Base-by-base conservation (phyloP, 495 filamentous ascomycete genomes). In the Xylaria palmicola region DNA sequence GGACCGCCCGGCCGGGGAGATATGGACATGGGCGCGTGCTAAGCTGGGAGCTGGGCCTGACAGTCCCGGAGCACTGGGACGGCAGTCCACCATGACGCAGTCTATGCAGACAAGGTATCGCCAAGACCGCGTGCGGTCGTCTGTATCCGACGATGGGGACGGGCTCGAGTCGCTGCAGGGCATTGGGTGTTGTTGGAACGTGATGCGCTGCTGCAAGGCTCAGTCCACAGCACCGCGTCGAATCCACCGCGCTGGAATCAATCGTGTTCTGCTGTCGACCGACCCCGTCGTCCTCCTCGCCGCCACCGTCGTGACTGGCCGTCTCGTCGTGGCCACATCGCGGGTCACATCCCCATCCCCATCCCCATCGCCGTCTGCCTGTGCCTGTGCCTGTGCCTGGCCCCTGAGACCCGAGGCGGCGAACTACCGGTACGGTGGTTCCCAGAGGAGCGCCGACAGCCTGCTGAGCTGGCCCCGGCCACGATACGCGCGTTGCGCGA, bases 71-170 rank as follows among this genome's bases (percentile, higher is more conserved):
- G 59, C 22, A 50, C 50, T 55, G 59, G 59, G 61, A 58, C 52
- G 61, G 50, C 57, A 58, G 56, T 60, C 55, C 64, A 62, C 61
- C 67, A 69, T 72, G 69, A 72, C 69, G 69, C 67, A 71, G 55
- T 19, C 41, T 58, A 49, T 71, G 68, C 66, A 71, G 68, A 43
- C 13, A 48, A 24, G 36, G 22, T 40, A 61, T 61, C 59, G 59
- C 59, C 59, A 61, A 61, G 59, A n/a, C 59, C 59, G 47, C 59
- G 59, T 61, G 59, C 59, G 30, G 59, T 55, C 49, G 52, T 44
- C 60, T 51, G 44, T 59, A 56, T 32, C 60, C 60, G 60, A 62
- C 52, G 52, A 62, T 61, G 55, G 49, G n/a, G n/a, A n/a, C 48
- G 49, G 24, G 32, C 48, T 19, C 34, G 32, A 13, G 40, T 50